Evolutionary conservation across 306 rosid genomes (phyloP), one percentile per base, ranked within the genome.

Genomic region (Fragaria vesca): DNA sequence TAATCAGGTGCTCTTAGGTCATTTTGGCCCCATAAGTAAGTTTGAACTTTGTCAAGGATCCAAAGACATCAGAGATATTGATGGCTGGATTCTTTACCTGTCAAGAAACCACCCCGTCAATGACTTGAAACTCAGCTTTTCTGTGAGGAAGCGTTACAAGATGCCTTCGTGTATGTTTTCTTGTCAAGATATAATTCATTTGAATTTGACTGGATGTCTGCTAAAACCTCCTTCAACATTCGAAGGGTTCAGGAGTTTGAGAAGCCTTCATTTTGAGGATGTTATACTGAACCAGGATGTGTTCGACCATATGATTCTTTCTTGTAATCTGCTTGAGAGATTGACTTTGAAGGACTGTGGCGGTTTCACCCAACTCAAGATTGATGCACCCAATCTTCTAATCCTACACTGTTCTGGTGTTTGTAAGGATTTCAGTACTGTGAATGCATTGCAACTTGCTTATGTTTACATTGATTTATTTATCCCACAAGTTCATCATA

Each of bases 181-280:
- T 66, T 89, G 93, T 74, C 88, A 87, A 58, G 74, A 79, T 76
- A 66, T 87, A 76, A 54, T 6, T 66, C 89, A 81, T 68, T 76
- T 89, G 66, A 88, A 85, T 62, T 76, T 89, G 34, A 79, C 78
- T 73, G 83, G 81, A n/a, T 89, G 93, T 68, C 76, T 77, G 78
- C 84, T 89, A 68, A 85, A 78, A 69, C 91, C 93, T 47, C 93
- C 93, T 2, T 78, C 81, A 24, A 75, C 83, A 21, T 84, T 87
- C 82, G 26, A 55, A 78, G 91, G 91, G 61, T 87, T 89, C 66
- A 78, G 38, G 76, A 87, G 73, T 77, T 83, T 89, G 81, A 87
- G 79, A 76, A 87, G 88, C 76, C 91, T 89, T 87, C 83, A 83
- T 81, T 79, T 89, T 81, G 87, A 85, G 60, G 1, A 77, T 79